A percentile compares a stretch with the other conserved stretches of the same genome.
These are phyloP conservation scores for Rachicladosporium sp. DNA, from an alignment of 2,329 filamentous ascomycete species.

Conservation along the genomic window DNA sequence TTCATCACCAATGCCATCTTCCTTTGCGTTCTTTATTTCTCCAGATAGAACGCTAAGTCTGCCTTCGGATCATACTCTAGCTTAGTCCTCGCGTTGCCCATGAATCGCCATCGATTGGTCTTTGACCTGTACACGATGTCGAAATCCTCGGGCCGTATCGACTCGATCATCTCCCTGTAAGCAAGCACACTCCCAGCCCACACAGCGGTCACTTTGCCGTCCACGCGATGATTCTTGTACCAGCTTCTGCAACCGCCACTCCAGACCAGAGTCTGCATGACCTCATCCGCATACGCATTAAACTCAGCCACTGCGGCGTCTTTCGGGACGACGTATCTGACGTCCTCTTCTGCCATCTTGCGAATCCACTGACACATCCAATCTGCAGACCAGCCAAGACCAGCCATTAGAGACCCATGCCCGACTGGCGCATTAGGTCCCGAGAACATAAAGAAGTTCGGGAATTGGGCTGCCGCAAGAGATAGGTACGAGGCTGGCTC, in stretches of 20 bases:
- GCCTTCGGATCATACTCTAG: slow-evolving; percentile 15
- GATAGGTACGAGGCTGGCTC: slow-evolving; percentile 18
- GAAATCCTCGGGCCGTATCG: slow-evolving; percentile 37
- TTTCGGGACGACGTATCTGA: slow-evolving; percentile 16
- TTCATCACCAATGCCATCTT: too few species aligned
- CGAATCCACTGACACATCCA: slow-evolving; percentile 20
- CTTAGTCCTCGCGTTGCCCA: slow-evolving; percentile 37
- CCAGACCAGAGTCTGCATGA: slow-evolving; percentile 22
- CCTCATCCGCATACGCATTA: slow-evolving; percentile 19
- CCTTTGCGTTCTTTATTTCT: slow-evolving; percentile 7
- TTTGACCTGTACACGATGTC: slow-evolving; percentile 32
- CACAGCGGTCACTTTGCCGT: slow-evolving; percentile 22
- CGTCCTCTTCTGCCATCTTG: slow-evolving; percentile 20
- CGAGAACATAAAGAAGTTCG: slow-evolving; percentile 22
- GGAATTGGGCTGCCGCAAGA: slow-evolving; percentile 17
- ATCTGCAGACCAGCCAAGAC: slow-evolving; percentile 16
- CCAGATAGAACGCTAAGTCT: slow-evolving; percentile 15
- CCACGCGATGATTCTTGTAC: slow-evolving; percentile 7
- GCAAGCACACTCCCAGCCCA: slow-evolving; percentile 17
- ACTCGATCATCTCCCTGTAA: slow-evolving; percentile 21
- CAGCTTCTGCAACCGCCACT: slow-evolving; percentile 17
- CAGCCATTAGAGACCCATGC: slow-evolving; percentile 16
- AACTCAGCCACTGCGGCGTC: slow-evolving; percentile 19
- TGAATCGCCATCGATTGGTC: slow-evolving; percentile 34
- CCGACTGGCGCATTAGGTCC: slow-evolving; percentile 15